Evolutionary conservation across 2,329 filamentous ascomycete species (phyloP).

Genomic region (Penicillium sclerotiorum): DNA sequence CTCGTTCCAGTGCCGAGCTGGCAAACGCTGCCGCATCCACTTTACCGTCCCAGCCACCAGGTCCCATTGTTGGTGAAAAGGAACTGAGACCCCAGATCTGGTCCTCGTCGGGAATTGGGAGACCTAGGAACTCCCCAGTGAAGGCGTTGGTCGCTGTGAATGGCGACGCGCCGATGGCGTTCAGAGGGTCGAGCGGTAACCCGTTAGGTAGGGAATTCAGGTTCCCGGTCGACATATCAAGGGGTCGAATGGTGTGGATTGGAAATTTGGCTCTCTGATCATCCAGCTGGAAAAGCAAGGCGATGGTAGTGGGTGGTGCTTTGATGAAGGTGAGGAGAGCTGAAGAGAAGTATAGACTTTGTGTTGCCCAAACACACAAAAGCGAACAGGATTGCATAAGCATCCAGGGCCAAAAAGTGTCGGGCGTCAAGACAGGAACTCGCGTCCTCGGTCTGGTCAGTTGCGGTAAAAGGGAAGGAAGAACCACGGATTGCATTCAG

Average conservation of each 20-base stretch:
- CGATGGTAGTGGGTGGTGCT: neutral
- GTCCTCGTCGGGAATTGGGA: constrained; percentile 35
- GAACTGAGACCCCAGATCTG: constrained; percentile 36
- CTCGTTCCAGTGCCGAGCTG: constrained; percentile 31
- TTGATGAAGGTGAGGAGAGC: too few species aligned
- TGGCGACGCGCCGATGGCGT: constrained; percentile 15
- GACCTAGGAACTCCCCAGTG: constrained; percentile 30
- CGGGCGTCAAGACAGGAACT: constrained; percentile 15
- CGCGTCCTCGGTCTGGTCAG: neutral
- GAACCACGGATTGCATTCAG: constrained; percentile 18
- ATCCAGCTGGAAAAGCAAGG: neutral
- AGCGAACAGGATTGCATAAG: neutral
- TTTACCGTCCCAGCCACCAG: constrained; percentile 28
- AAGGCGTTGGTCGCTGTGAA: constrained; percentile 25
- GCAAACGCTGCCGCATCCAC: constrained; percentile 28
- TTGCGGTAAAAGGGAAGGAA: neutral
- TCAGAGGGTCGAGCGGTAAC: constrained; percentile 11
- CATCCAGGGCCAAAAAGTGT: constrained; percentile 3
- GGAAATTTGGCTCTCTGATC: neutral
- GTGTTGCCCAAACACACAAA: neutral
- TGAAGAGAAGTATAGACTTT: too few species aligned
- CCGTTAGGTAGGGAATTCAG: constrained; percentile 15
- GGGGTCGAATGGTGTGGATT: neutral
- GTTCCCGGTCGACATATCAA: constrained; percentile 21
- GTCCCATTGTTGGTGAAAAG: constrained; percentile 28